Evolutionary conservation across 2,329 filamentous ascomycete genomes (phyloP), one percentile per base, ranked within the genome.

Genomic region (Nannizziopsis barbatae): DNA sequence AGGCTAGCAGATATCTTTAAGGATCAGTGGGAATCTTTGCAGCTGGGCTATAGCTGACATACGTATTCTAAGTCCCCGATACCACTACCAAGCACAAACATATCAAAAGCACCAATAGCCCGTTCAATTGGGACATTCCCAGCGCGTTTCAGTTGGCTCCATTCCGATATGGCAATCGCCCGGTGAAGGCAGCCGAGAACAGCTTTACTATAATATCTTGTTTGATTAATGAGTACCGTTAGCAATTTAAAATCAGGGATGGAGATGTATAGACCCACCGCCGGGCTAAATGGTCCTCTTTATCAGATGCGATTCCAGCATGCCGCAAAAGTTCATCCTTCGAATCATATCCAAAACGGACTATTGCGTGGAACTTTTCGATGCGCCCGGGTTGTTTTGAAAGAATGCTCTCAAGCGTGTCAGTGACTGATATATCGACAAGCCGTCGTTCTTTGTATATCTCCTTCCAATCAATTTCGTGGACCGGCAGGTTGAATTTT

Each of bases 281-380:
- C 55, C 79, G 68, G 11, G 90, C 85, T 58, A 98, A 68, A 46
- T 84, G 78, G 67, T 95, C 87, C 11, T 84, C 77, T 3, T 70
- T 72, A 36, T 77, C 72, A 10, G 83, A 75, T 12, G 74, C 69
- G 31, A 75, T 72, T 9, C 70, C 70, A 52, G 75, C 78, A 60
- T 94, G 81, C 48, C 75, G 71, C 52, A 88, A 59, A 42, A 96
- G 74, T 47, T 81, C 81, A 63, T 95, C 89, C 63, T 95, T 95
- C 40, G 83, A 85, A 69, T 96, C 88, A 59, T 89, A 90, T 0
- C 88, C 88, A 58, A 81, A 73, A 22, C 73, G 69, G 46, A 84
- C 80, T 53, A 96, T 84, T 44, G 75, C 68, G 57, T 84, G 78
- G 53, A 87, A 81, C 58, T 81, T 81, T 48, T 75, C 73, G 49